A percentile compares a stretch with the other conserved stretches of the same genome.
Conservation (phyloP, 352 stramenopile genomes). For the Phytophthora cactorum region DNA sequence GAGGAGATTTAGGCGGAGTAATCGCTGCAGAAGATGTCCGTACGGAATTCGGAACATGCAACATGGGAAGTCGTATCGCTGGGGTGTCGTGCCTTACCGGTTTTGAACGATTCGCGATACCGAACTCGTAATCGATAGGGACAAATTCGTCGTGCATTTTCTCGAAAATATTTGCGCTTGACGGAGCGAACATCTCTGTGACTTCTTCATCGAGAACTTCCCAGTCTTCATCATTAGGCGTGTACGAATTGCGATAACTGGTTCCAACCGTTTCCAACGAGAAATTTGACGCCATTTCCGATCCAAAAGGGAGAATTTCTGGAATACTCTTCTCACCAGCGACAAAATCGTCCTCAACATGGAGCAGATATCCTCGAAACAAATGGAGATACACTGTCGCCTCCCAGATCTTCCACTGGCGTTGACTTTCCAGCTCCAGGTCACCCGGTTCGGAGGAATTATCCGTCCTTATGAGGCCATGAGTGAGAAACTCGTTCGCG, state of each 20-base stretch:
- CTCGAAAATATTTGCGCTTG: constrained; percentile 31
- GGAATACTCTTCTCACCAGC: constrained; percentile 9
- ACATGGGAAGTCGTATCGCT: constrained; percentile 10
- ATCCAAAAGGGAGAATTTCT: constrained; percentile 40
- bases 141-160: constrained; percentile 61
- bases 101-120: constrained; percentile 28
- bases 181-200: constrained; percentile 38
- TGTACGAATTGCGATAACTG: constrained; percentile 58
- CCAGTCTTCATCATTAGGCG: constrained; percentile 20
- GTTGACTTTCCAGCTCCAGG: neutral
- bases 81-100: constrained; percentile 21
- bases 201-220: constrained; percentile 34
- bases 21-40: constrained; percentile 16
- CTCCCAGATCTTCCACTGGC: constrained; percentile 56
- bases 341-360: constrained; percentile 20
- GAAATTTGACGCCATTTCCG: constrained; percentile 49
- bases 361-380: constrained; percentile 63
- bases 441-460: neutral
- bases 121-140: constrained; percentile 57
- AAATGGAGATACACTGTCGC: constrained; percentile 67
- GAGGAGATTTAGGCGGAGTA: constrained; percentile 30
- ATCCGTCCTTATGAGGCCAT: constrained; percentile 38
- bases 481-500: constrained; percentile 60
- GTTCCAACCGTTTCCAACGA: constrained; percentile 69
- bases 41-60: constrained; percentile 24